These are phyloP conservation scores for Candida hungchunana DNA, from an alignment of 805 yeast genomes.

Conservation along the genomic window DNA sequence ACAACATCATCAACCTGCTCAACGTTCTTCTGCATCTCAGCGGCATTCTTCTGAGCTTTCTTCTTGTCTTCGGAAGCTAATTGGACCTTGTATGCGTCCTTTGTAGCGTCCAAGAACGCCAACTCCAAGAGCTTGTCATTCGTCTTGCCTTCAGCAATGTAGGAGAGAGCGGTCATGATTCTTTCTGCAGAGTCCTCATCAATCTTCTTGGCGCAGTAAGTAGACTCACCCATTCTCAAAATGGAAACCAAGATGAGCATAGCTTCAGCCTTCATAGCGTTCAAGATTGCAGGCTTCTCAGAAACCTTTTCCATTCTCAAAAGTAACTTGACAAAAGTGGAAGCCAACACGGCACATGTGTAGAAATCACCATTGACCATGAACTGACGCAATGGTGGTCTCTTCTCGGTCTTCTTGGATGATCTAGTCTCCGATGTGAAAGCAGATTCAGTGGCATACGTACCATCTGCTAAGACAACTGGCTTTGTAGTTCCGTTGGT, in stretches of 20 bases:
- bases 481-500: constrained; percentile 53
- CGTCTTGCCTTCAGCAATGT: constrained; percentile 60
- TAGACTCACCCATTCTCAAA: constrained; percentile 79
- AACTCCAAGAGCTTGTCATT: constrained; percentile 43
- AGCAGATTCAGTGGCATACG: constrained; percentile 94
- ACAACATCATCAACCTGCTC: constrained; percentile 78
- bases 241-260: constrained; percentile 88
- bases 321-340: constrained; percentile 84
- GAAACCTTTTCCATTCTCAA: constrained; percentile 64
- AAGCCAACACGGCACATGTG: constrained; percentile 80
- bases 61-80: constrained; percentile 55
- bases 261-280: constrained; percentile 93
- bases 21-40: constrained; percentile 56
- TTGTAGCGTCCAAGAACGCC: constrained; percentile 86
- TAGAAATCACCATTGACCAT: constrained; percentile 87
- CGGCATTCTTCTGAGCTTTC: constrained; percentile 52
- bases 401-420: constrained; percentile 31
- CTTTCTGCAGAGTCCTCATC: constrained; percentile 98
- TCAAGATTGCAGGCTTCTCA: constrained; percentile 51
- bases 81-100: constrained; percentile 74
- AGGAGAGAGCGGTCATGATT: constrained; percentile 79
- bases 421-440: constrained; percentile 50
- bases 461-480: constrained; percentile 94
- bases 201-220: constrained; percentile 63
- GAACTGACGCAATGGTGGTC: constrained; percentile 76